phyloP scores from a whole-genome alignment of 2,329 filamentous ascomycete species.

The Aspergillus pseudonomiae region DNA sequence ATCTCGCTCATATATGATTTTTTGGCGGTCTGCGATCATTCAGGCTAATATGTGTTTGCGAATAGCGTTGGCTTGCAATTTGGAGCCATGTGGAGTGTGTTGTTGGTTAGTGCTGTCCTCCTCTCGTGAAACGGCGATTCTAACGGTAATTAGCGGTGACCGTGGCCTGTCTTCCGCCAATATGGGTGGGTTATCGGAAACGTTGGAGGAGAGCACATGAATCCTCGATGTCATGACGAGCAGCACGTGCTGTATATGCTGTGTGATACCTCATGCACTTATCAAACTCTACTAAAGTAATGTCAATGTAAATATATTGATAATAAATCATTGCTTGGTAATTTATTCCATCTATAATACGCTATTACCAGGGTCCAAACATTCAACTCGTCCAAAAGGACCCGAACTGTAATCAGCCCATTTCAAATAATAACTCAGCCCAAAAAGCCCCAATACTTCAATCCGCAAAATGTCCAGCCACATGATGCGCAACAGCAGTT shows the following conservation, averaged over 20 bases:
- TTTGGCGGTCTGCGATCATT: background rate
- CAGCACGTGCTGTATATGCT: background rate
- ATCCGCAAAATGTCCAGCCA: background rate
- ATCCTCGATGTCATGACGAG: background rate
- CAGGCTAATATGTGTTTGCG: background rate
- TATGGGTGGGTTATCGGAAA: background rate
- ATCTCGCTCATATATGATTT: no score
- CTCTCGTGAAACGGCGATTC: background rate
- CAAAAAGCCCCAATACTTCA: background rate
- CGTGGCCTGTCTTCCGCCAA: background rate
- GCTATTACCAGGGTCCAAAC: no score
- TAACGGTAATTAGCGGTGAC: background rate
- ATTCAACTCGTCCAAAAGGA: background rate
- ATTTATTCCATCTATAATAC: no score
- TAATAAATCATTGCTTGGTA: no score
- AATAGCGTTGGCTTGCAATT: background rate
- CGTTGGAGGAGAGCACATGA: background rate
- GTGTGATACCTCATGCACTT: background rate
- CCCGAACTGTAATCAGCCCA: background rate
- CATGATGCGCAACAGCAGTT: background rate
- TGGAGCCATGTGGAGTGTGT: background rate
- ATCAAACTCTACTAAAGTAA: background rate
- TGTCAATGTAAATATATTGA: background rate
- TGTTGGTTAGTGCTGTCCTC: background rate
- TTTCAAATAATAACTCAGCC: background rate